Evolutionary conservation across 352 stramenopile genomes (phyloP), one percentile per base, ranked within the genome.

Genomic region (Pythium guiyangense): DNA sequence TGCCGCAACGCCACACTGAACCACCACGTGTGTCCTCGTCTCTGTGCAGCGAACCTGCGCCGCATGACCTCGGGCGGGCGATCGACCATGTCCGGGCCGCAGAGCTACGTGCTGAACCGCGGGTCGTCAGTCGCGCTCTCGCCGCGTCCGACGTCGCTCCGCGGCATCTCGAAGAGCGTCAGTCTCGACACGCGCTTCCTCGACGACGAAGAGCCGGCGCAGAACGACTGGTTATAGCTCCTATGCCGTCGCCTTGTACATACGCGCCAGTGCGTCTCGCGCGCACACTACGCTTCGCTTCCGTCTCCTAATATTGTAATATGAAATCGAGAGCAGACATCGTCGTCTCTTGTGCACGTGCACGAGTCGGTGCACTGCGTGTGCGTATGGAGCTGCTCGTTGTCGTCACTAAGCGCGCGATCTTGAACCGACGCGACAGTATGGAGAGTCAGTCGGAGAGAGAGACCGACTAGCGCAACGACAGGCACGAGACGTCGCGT

Each of bases 221-320:
- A 81, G 64, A 86, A 83, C 67, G 73, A 88, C 57, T 92, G 82
- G 82, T 75, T 90, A 60, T 92, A 88, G 73, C 54, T 61, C 65
- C 27, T 49, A 39, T 35, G 18, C 20, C 34, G 64, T 62, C 53
- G 50, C 42, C 56, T 52, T 60, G 54, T 50, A 57, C 49, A 63
- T 47, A 48, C 31, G 4, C 29, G 9, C 31, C 4, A 37, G 39
- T 20, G 9, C 12, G 35, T 45, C 14, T 45, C 15, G 14, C 18
- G 9, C 39, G 14, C 4, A 9, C 31, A 9, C 31, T 9, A 11
- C n/a, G 35, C 12, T 40, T 18, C 39, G 2, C 20, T 22, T 26
- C 29, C 40, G 34, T 43, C 35, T 12, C 43, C 51, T 59, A 59
- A 54, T 64, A 63, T 53, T 63, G 57, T 63, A 63, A 63, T 63